Evolutionary conservation across 768 basidiomycete species (phyloP), one percentile per base, ranked within the genome.

Genomic region (Pleurotus tuber-regium): DNA sequence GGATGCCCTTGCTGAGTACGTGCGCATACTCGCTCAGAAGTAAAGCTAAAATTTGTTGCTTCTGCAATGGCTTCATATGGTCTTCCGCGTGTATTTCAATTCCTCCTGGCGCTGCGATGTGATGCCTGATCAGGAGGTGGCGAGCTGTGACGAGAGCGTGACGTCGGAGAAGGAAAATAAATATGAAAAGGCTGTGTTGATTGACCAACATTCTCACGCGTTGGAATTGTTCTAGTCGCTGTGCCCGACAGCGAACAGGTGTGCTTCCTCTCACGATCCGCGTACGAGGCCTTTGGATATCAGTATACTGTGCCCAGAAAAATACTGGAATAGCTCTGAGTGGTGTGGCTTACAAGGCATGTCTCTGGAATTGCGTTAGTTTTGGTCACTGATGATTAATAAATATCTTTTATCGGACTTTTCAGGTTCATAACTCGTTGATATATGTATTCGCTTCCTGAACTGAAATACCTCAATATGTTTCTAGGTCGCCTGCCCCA

Each of bases 391-490:
- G 43, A 44, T 44, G 46, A 47, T 31, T 47, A 47, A 47, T 47
- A 47, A 31, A 47, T 47, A 47, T 47, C 31, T 47, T 47, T 47
- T 47, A 47, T 47, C 46, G 46, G 46, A 47, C 46, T 47, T 47
- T 47, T 47, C 46, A 47, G 46, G 46, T 47, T 47, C 46, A 47
- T 33, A 47, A 47, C 46, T 47, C 40, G 25, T 23, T 42, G 40
- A 42, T 42, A 42, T 42, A 18, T 42, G 6, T 16, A 12, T 12
- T 42, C 18, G 31, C 46, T 33, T 47, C 46, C 46, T 33, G 29
- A 26, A 47, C 46, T 33, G 14, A 47, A 31, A 24, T 47, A 16
- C 33, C 31, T 26, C 16, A 18, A 29, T 29, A 29, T 25, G 50
- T 50, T 44, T 42, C 33, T 43, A 33, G 23, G 50, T 56, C 31